Conservation (phyloP, 2,329 filamentous ascomycete species). For the Ceratocystis papillata region DNA sequence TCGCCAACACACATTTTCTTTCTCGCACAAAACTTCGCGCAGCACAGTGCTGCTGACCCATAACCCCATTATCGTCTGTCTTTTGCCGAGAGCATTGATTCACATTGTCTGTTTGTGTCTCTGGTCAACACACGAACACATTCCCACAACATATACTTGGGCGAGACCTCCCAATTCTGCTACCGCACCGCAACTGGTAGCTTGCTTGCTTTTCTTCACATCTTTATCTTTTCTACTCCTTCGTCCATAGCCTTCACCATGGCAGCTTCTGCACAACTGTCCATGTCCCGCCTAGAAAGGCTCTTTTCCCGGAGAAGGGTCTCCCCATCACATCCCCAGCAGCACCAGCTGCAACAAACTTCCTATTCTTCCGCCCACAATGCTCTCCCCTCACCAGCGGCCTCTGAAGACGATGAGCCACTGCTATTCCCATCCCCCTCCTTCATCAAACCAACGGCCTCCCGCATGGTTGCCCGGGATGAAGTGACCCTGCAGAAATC, state of each 20-base stretch:
- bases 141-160: background rate
- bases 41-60: background rate
- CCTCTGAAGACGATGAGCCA: conserved; percentile 28
- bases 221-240: background rate
- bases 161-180: background rate
- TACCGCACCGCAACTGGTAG: background rate
- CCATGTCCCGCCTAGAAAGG: conserved; percentile 36
- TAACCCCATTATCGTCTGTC: background rate
- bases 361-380: background rate
- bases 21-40: too few species aligned
- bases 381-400: conserved; percentile 18
- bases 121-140: background rate
- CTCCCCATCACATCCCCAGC: conserved; percentile 26
- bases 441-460: conserved; percentile 46
- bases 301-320: conserved; percentile 40
- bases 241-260: conserved; percentile 3
- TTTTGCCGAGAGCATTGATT: conserved; percentile 6
- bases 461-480: conserved; percentile 48
- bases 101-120: background rate
- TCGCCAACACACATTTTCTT: background rate
- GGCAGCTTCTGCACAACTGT: conserved; percentile 20
- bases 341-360: background rate
- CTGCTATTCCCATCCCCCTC: conserved; percentile 41
- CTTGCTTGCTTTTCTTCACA: background rate
- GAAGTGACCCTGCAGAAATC: conserved; percentile 32